phyloP scores from a whole-genome alignment of 257 asterid genomes.

The Solanum megistacrolobum region DNA sequence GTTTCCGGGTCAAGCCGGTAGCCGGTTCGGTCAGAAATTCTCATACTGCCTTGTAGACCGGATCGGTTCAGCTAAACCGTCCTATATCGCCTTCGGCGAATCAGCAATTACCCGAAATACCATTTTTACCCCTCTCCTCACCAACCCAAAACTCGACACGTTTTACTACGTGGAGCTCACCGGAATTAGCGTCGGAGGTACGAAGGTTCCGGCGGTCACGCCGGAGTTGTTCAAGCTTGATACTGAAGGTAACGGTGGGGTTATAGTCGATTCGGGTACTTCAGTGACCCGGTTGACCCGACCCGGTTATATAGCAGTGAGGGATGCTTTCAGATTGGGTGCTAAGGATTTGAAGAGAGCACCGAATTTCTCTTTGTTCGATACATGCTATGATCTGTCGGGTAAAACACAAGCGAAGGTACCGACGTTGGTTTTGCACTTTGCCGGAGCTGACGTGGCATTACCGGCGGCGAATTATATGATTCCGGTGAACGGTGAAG shows the following conservation, averaged over 20 bases:
- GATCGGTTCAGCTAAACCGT: constrained; percentile 50
- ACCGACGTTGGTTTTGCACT: constrained; percentile 3
- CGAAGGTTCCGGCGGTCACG: constrained; percentile 31
- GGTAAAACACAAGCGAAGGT: not conserved
- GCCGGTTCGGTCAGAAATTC: constrained; percentile 48
- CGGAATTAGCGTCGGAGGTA: constrained; percentile 82
- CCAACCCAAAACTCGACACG: constrained; percentile 63
- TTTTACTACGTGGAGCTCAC: constrained; percentile 60
- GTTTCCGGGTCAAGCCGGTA: constrained; percentile 57
- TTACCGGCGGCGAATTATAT: constrained; percentile 4
- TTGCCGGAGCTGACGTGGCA: not conserved
- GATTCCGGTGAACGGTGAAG: constrained; percentile 2
- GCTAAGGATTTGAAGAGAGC: constrained; percentile 33
- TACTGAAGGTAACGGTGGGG: not conserved
- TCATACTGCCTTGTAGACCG: constrained; percentile 79
- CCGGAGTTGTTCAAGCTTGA: constrained; percentile 41
- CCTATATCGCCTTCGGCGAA: constrained; percentile 63
- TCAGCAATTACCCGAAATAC: constrained; percentile 50
- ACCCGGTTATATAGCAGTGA: not conserved
- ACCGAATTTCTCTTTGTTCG: not conserved
- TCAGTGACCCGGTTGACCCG: constrained; percentile 3
- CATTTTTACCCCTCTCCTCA: constrained; percentile 51
- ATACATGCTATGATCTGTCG: not conserved
- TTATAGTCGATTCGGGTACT: constrained; percentile 4
- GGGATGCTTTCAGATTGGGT: constrained; percentile 20